phyloP scores from a whole-genome alignment of 306 rosid genomes.

The Comarum palustre region DNA sequence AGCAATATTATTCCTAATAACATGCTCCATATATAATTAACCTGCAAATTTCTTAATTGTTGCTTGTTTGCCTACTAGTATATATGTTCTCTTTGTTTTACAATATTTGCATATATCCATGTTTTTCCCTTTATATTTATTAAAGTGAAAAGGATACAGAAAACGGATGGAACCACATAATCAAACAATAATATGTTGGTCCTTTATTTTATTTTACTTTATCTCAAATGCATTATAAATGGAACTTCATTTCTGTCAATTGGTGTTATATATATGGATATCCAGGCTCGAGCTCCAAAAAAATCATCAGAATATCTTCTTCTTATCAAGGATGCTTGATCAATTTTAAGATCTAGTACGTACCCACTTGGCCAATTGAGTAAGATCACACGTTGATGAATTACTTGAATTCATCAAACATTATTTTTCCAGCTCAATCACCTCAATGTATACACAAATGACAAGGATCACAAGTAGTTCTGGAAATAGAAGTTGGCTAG shows the following conservation, averaged over 20 bases:
- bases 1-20: background rate
- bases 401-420: background rate
- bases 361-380: background rate
- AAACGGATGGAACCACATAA: too few relatives aligned
- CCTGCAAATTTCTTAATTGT: background rate
- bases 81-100: too few relatives aligned
- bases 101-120: too few relatives aligned
- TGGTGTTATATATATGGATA: background rate
- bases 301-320: background rate
- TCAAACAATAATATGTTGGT: too few relatives aligned
- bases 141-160: too few relatives aligned
- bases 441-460: background rate
- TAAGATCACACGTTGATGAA: background rate
- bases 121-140: too few relatives aligned
- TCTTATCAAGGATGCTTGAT: background rate
- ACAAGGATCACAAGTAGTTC: background rate
- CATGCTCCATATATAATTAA: background rate
- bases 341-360: conserved; percentile 2
- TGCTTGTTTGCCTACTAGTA: too few relatives aligned
- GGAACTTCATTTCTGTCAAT: background rate
- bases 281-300: background rate
- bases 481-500: background rate
- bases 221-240: too few relatives aligned
- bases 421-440: background rate
- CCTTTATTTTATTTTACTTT: too few relatives aligned